Percentiles rank a stretch among this genome's conserved stretches.
phyloP scores from a whole-genome alignment of 192 early-diverging fungal genomes.

The Umbelopsis vinacea region DNA sequence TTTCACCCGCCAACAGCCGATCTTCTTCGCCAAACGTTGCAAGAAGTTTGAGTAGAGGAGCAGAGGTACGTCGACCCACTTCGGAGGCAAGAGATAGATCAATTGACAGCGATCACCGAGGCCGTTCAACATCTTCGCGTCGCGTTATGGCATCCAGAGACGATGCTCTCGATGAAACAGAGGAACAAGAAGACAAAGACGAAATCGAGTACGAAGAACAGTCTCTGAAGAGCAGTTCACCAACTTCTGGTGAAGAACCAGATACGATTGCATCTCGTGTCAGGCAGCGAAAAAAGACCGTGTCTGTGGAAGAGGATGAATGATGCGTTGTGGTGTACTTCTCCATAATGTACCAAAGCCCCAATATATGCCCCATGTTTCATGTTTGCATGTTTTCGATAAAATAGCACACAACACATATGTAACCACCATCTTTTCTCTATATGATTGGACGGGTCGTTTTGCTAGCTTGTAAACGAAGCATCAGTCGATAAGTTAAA shows the following conservation, averaged over 20 bases:
- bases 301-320: neutral
- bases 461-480: no score
- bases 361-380: neutral
- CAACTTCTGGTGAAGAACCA: neutral
- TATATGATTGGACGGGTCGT: no score
- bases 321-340: neutral
- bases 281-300: slow-evolving; percentile 12
- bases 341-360: neutral
- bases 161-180: neutral
- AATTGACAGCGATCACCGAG: neutral
- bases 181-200: slow-evolving; percentile 12
- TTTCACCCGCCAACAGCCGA: slow-evolving; percentile 8
- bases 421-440: no score
- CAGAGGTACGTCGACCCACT: neutral
- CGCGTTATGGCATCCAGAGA: slow-evolving; percentile 9
- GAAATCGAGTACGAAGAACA: neutral
- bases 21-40: neutral
- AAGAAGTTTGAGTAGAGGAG: neutral
- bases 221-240: neutral
- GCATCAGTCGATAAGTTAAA: no score
- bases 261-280: slow-evolving; percentile 31
- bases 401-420: no score
- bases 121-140: neutral
- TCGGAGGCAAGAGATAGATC: neutral
- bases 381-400: neutral